Conservation (phyloP, 2,329 filamentous ascomycete species). For the Orbilia javanica region DNA sequence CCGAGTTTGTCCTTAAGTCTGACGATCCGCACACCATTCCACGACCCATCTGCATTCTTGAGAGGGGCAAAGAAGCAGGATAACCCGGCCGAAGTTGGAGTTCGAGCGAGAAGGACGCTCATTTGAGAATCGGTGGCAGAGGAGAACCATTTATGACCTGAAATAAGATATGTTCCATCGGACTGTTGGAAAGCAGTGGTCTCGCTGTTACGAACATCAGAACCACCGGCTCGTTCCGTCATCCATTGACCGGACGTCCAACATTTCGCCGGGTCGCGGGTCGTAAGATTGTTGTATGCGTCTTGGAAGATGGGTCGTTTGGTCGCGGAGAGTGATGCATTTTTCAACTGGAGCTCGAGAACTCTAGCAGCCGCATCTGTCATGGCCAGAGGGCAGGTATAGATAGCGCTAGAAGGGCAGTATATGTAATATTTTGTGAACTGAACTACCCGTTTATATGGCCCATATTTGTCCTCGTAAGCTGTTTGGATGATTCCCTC, state of each 20-base stretch:
- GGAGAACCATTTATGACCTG: conserved; percentile 80
- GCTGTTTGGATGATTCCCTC: conserved; percentile 69
- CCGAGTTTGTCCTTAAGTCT: conserved; percentile 80
- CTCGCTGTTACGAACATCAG: conserved; percentile 77
- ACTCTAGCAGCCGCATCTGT: conserved; percentile 55
- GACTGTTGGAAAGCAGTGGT: conserved; percentile 69
- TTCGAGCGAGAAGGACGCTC: conserved; percentile 75
- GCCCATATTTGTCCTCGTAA: conserved; percentile 70
- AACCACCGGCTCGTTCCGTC: conserved; percentile 78
- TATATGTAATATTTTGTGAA: conserved; percentile 73
- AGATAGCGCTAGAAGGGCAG: conserved; percentile 72
- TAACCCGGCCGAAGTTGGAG: conserved; percentile 68
- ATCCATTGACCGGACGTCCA: conserved; percentile 85
- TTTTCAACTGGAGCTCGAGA: conserved; percentile 37
- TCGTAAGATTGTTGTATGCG: conserved; percentile 70
- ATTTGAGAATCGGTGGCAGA: conserved; percentile 76
- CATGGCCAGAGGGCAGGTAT: conserved; percentile 77
- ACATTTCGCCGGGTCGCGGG: conserved; percentile 68
- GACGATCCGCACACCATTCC: conserved; percentile 78
- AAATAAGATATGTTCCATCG: conserved; percentile 73
- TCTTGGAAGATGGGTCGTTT: conserved; percentile 67
- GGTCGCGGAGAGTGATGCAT: conserved; percentile 24
- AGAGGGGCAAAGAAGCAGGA: conserved; percentile 77
- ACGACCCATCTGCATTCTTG: conserved; percentile 67
- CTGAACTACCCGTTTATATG: conserved; percentile 72